Evolutionary conservation across 2,329 filamentous ascomycete genomes (phyloP).

Genomic region (Nemania sp.): DNA sequence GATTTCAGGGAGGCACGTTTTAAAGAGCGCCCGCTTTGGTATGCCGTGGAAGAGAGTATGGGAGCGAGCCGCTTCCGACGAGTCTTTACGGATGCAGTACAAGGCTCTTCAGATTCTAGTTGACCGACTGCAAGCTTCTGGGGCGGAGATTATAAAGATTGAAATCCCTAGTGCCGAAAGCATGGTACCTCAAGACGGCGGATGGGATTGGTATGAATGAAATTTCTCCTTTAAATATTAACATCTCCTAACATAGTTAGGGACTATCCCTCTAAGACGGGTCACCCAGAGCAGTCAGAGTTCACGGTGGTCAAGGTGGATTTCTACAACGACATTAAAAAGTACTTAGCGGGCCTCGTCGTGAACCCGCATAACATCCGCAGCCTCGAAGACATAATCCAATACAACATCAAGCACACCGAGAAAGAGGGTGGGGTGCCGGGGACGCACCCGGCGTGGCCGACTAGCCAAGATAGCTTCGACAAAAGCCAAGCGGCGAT

Average conservation of each 20-base stretch:
- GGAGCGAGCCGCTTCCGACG: constrained; percentile 53
- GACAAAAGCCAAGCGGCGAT: constrained; percentile 70
- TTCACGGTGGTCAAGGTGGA: constrained; percentile 79
- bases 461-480: constrained; percentile 78
- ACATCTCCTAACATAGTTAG: constrained; percentile 10
- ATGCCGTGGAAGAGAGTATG: constrained; percentile 80
- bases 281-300: constrained; percentile 77
- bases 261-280: constrained; percentile 48
- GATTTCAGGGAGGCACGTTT: constrained; percentile 51
- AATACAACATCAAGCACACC: constrained; percentile 72
- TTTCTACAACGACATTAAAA: constrained; percentile 72
- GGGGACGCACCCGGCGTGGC: constrained; percentile 71
- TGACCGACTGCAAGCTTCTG: constrained; percentile 66
- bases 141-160: constrained; percentile 69
- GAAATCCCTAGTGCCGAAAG: constrained; percentile 21
- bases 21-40: constrained; percentile 74
- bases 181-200: constrained; percentile 62
- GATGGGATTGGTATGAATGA: constrained; percentile 78
- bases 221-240: background rate
- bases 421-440: constrained; percentile 75
- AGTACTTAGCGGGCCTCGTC: constrained; percentile 71
- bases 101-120: constrained; percentile 64
- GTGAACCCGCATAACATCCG: constrained; percentile 67
- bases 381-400: constrained; percentile 73
- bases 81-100: constrained; percentile 68